These are phyloP conservation scores for Tilletia walkeri DNA, from an alignment of 1,284 basidiomycete genomes.

Conservation along the genomic window DNA sequence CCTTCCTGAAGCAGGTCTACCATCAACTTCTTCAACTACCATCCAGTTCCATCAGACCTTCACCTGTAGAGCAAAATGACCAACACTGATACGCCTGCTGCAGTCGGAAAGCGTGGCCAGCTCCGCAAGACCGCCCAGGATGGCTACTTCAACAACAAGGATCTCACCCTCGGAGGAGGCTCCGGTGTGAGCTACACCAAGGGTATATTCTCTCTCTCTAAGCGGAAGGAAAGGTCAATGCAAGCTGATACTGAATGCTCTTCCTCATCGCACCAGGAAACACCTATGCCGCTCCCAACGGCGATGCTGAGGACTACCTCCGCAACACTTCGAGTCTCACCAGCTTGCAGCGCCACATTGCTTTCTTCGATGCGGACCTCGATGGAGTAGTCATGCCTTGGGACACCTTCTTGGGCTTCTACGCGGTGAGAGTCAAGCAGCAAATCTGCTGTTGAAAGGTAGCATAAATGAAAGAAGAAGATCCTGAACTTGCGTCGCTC, in stretches of 20 bases:
- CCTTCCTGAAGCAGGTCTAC: neutral
- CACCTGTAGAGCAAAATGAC: neutral
- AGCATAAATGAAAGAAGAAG: neutral
- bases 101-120: neutral
- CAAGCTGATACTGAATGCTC: no score
- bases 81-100: neutral
- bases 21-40: neutral
- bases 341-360: conserved; percentile 54
- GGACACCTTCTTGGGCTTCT: conserved; percentile 56
- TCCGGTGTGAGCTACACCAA: neutral
- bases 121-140: neutral
- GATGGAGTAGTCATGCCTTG: conserved; percentile 64
- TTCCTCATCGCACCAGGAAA: neutral
- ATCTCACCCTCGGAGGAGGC: conserved; percentile 3
- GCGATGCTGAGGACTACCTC: neutral
- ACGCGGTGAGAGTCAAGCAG: conserved; percentile 6
- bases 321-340: neutral
- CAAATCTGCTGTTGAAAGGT: neutral
- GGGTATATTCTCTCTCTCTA: neutral
- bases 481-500: conserved; percentile 58
- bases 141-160: neutral
- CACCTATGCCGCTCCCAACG: conserved; percentile 16
- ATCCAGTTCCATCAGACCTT: neutral
- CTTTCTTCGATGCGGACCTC: conserved; percentile 61
- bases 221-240: no score